Base-by-base conservation (phyloP, 768 basidiomycete genomes). In the Lepiota brunneoincarnata region DNA sequence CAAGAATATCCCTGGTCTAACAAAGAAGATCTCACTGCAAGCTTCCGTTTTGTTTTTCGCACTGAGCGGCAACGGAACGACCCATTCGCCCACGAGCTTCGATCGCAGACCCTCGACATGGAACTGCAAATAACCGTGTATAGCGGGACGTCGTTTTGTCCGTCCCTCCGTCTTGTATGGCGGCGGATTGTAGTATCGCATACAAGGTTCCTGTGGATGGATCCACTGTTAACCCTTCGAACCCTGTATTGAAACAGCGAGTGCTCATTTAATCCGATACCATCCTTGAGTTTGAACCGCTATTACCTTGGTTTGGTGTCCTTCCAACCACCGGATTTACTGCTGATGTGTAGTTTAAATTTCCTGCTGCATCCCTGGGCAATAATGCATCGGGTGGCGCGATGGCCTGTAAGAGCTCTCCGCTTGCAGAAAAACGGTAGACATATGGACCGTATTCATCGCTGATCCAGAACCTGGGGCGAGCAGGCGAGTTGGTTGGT, bases 391-490 rank as follows among this genome's bases (percentile, higher is more conserved):
- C 60, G 0, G 83, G 83, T 0, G 84, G 83, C 60, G 80, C 73
- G 39, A 87, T 84, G 1, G 80, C 78, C 58, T 79, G 73, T 18
- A 85, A 64, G 5, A 87, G 67, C 1, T 73, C 59, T 1, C 84
- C 83, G 21, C 66, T 63, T 0, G 72, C 61, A 0, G 74, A 66
- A 64, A 80, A 80, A 14, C 71, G 74, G 65, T 86, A 84, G 57
- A 87, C 81, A 60, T 83, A 82, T 2, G 83, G 82, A 1, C 84
- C 86, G 58, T 87, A 87, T 67, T 87, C 86, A 62, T 87, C 86
- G 59, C 81, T 81, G 26, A 80, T 71, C 83, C 82, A 86, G 66
- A 75, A 83, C 0, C 82, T 83, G 54, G 17, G n/a, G 24, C 40
- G 17, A 44, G 24, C 36, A 5, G 14, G 39, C 17, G 34, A 10